A percentile compares a stretch with the other conserved stretches of the same genome.
Conservation (phyloP, 768 basidiomycete species). For the Clavaria fumosa region DNA sequence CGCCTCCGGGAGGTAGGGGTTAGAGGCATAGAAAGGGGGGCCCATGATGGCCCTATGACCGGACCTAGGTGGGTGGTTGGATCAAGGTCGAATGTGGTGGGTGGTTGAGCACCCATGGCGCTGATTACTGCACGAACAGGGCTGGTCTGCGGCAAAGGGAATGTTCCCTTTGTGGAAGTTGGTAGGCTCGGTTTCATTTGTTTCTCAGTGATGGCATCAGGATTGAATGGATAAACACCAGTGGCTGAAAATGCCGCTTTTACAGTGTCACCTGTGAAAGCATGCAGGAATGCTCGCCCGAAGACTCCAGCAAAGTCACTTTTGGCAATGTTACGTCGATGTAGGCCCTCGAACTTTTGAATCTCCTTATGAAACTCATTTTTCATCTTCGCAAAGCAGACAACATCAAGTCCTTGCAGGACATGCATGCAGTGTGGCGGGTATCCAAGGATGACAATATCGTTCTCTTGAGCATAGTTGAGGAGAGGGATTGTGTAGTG, state of each 20-base stretch:
- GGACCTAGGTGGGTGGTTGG: too few species aligned
- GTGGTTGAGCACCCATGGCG: background rate
- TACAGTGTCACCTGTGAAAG: conserved; percentile 13
- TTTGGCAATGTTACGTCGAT: conserved; percentile 9
- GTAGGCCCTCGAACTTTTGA: background rate
- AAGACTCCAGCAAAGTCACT: conserved; percentile 13
- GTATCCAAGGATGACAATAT: conserved; percentile 25
- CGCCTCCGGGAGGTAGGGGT: background rate
- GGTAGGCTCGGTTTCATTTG: conserved; percentile 14
- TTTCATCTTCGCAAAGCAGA: conserved; percentile 28
- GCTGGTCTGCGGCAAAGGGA: conserved; percentile 10
- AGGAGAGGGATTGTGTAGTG: conserved; percentile 23
- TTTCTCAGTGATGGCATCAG: conserved; percentile 9
- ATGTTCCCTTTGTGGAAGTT: conserved; percentile 10
- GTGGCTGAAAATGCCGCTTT: conserved; percentile 14
- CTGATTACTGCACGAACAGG: conserved; percentile 7
- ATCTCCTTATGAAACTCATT: background rate
- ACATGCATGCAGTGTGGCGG: conserved; percentile 27
- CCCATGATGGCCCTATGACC: too few species aligned
- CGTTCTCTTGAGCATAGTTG: conserved; percentile 18
- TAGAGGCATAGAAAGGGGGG: too few species aligned
- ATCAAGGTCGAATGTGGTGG: background rate
- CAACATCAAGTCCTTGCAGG: conserved; percentile 29
- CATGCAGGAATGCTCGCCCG: conserved; percentile 9
- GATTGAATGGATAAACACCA: conserved; percentile 14